Percentiles rank a stretch among this genome's conserved stretches.
phyloP scores from a whole-genome alignment of 805 yeast genomes.

The Kuraishia capsulata region DNA sequence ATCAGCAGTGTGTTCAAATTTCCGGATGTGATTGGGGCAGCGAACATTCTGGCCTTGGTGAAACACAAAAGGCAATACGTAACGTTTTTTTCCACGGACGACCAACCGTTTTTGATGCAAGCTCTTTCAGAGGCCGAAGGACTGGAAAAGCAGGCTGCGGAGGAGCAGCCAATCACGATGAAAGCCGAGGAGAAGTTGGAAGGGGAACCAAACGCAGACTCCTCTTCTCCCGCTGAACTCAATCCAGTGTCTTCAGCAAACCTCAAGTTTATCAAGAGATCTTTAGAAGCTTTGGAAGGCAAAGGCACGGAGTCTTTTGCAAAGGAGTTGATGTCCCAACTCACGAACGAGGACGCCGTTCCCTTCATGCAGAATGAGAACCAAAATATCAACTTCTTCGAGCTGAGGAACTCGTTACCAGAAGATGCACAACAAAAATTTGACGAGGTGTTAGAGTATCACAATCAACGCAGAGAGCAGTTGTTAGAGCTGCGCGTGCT shows the following conservation, averaged over 20 bases:
- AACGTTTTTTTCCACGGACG: constrained; percentile 23
- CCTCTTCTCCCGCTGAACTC: constrained; percentile 21
- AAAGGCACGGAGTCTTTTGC: neutral
- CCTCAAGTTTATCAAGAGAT: constrained; percentile 68
- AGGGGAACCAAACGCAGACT: neutral
- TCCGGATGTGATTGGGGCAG: constrained; percentile 44
- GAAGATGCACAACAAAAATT: constrained; percentile 44
- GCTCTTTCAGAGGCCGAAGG: neutral
- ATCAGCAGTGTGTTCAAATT: constrained; percentile 12
- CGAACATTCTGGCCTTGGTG: constrained; percentile 25
- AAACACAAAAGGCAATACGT: constrained; percentile 10
- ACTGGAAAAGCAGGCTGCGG: constrained; percentile 9
- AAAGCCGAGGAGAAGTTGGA: neutral
- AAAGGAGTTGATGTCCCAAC: constrained; percentile 8
- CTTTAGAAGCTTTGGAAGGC: constrained; percentile 34
- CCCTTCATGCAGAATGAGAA: constrained; percentile 9
- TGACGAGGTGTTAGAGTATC: constrained; percentile 55
- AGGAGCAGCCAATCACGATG: neutral
- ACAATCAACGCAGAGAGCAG: constrained; percentile 70
- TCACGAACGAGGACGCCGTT: constrained; percentile 14
- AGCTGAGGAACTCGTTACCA: constrained; percentile 46
- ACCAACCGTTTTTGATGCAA: constrained; percentile 11
- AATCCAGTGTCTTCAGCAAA: constrained; percentile 70
- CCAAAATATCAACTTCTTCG: constrained; percentile 49
- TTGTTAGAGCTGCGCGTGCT: constrained; percentile 69